Evolutionary conservation across 2,329 filamentous ascomycete genomes (phyloP).

Genomic region (Scedosporium apiospermum): DNA sequence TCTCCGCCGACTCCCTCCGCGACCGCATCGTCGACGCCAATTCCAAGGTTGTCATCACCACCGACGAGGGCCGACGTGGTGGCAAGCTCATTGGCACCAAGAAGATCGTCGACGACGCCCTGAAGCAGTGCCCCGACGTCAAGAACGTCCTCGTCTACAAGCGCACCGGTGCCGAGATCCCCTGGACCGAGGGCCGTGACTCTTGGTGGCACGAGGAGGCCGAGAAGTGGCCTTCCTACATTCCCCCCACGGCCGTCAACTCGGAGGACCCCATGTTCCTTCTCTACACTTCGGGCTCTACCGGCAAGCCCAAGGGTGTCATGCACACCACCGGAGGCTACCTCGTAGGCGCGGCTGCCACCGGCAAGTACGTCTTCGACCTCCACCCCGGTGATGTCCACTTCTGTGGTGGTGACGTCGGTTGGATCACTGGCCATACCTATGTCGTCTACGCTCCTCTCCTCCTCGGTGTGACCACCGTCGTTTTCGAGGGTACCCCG

Average conservation of each 20-base stretch:
- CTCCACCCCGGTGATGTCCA: constrained; percentile 89
- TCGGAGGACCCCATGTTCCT: constrained; percentile 96
- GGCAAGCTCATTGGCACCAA: constrained; percentile 97
- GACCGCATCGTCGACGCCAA: constrained; percentile 88
- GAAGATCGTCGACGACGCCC: constrained; percentile 96
- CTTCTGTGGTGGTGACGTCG: constrained; percentile 97
- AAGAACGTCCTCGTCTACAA: constrained; percentile 83
- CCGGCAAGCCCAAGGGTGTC: constrained; percentile 96
- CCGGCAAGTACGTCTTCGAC: constrained; percentile 98
- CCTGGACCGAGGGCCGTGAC: constrained; percentile 82
- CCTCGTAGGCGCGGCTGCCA: constrained; percentile 83
- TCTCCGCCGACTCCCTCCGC: constrained; percentile 90
- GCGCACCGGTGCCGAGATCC: constrained; percentile 86
- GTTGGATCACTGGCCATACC: constrained; percentile 98
- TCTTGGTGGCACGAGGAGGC: constrained; percentile 99
- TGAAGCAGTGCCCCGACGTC: constrained; percentile 91
- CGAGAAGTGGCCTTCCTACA: constrained; percentile 91
- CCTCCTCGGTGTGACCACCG: constrained; percentile 83
- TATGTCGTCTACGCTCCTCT: constrained; percentile 97
- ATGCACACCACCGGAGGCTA: constrained; percentile 97
- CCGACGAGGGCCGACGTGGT: constrained; percentile 94
- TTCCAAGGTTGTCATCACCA: constrained; percentile 90
- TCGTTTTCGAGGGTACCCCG: constrained; percentile 96
- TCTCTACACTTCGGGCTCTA: constrained; percentile 95
- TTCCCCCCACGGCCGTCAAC: constrained; percentile 78